Evolutionary conservation across 225 moss, liverwort and hornwort genomes (phyloP).

Genomic region (Thuidium tamariscinum): DNA sequence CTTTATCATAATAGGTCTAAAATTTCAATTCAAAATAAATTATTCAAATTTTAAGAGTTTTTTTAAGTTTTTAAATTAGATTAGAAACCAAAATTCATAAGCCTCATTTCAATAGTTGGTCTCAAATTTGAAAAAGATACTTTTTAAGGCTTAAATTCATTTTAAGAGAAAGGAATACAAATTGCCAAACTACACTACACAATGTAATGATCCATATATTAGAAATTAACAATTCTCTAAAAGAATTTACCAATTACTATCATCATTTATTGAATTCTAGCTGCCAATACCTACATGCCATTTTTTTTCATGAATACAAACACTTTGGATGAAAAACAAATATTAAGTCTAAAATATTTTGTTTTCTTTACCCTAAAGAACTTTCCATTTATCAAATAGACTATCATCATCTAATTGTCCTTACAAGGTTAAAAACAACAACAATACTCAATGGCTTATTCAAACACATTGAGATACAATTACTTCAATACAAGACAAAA

Average conservation of each 20-base stretch:
- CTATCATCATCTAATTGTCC: rapidly evolving
- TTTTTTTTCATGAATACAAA: neutral
- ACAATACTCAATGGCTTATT: neutral
- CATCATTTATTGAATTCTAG: neutral
- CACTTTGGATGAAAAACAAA: neutral
- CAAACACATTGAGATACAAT: rapidly evolving
- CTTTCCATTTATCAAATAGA: rapidly evolving
- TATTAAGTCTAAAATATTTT: too few relatives aligned
- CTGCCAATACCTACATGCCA: rapidly evolving
- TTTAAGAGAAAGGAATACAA: rapidly evolving
- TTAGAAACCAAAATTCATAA: rapidly evolving
- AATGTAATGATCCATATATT: rapidly evolving
- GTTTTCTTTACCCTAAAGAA: rapidly evolving
- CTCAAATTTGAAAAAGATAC: neutral
- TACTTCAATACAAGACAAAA: neutral
- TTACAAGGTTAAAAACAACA: neutral
- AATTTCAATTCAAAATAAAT: neutral
- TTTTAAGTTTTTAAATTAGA: neutral
- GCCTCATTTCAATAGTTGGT: neutral
- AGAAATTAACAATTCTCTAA: neutral
- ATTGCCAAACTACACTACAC: neutral
- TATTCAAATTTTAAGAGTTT: neutral
- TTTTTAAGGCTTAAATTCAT: neutral
- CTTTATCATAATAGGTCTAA: rapidly evolving
- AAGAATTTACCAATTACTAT: neutral